A percentile compares a stretch with the other conserved stretches of the same genome.
Conservation (phyloP, 495 filamentous ascomycete species). For the Cladorrhinum samala region DNA sequence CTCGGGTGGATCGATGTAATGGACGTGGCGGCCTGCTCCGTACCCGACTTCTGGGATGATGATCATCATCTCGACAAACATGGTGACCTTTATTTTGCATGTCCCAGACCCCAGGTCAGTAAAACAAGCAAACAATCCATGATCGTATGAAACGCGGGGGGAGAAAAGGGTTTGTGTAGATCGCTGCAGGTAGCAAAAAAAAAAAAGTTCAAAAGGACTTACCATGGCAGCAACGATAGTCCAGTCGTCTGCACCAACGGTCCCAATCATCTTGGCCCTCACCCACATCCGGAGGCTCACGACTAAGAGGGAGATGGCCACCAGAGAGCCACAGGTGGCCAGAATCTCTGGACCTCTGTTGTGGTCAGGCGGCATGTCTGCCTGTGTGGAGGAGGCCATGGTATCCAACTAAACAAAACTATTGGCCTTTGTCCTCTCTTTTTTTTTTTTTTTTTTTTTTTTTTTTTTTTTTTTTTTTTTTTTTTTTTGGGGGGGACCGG, state of each 20-base stretch:
- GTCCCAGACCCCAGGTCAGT: background rate
- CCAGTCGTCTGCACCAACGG: conserved; percentile 17
- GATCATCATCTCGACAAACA: conserved; percentile 28
- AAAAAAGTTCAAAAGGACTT: too few relatives aligned
- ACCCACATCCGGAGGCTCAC: conserved; percentile 8
- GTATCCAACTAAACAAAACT: too few relatives aligned
- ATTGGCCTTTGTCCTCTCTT: too few relatives aligned
- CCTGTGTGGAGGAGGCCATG: background rate
- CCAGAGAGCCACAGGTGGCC: conserved; percentile 11
- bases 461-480: too few relatives aligned
- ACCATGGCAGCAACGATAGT: conserved; percentile 21
- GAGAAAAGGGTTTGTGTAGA: too few relatives aligned
- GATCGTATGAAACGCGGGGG: too few relatives aligned
- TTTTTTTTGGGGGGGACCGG: too few relatives aligned
- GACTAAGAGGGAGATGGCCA: conserved; percentile 6
- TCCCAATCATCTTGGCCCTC: conserved; percentile 6
- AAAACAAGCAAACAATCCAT: background rate
- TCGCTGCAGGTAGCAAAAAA: too few relatives aligned
- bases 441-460: too few relatives aligned
- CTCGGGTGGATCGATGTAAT: conserved; percentile 25
- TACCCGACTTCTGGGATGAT: conserved; percentile 35
- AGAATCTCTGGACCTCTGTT: conserved; percentile 20
- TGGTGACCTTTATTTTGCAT: background rate
- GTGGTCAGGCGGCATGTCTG: conserved; percentile 1
- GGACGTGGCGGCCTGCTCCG: conserved; percentile 37